Evolutionary conservation across 306 rosid genomes (phyloP), one percentile per base, ranked within the genome.

Genomic region (Prunus armeniaca): DNA sequence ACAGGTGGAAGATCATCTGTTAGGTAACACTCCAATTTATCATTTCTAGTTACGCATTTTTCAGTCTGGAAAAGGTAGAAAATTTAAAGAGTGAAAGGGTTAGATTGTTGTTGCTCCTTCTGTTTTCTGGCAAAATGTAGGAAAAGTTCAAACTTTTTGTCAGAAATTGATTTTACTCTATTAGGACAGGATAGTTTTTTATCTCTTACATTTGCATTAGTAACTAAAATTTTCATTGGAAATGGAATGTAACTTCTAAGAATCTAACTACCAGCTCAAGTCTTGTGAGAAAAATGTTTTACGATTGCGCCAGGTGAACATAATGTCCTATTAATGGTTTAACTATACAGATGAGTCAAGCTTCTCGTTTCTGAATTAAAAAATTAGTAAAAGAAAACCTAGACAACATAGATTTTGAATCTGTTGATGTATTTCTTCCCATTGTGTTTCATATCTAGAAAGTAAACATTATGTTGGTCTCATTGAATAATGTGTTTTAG

Each of bases 1-100:
- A 96, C 99, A 1, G 99, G 99, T 71, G 99, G 99, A 70, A 88
- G 99, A 83, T 96, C 99, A 12, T 96, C 99, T 43, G 99, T 96
- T 32, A 96, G 99, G 99, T 92, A 74, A 49, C 41, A 32, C 38
- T 58, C 58, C 24, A 66, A 32, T 32, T 28, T 27, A 27, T 24
- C 70, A 51, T 75, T 67, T 75, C 28, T 5, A 14, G 49, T 66
- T 25, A 1, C 15, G 11, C 66, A 12, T 58, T 74, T 38, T 62
- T 74, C 41, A 34, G 19, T 9, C 12, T 28, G 9, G 30, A 54
- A 52, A 2, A 49, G 18, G 17, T 28, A 12, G 55, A 43, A 27
- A 47, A 61, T 9, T 78, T 55, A 2, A 58, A 32, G 57, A 27
- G 49, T 55, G 3, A 13, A 10, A 14, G 10, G 45, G 71, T 34